Evolutionary conservation across 2,329 filamentous ascomycete genomes (phyloP).

Genomic region (Fusarium setosum): DNA sequence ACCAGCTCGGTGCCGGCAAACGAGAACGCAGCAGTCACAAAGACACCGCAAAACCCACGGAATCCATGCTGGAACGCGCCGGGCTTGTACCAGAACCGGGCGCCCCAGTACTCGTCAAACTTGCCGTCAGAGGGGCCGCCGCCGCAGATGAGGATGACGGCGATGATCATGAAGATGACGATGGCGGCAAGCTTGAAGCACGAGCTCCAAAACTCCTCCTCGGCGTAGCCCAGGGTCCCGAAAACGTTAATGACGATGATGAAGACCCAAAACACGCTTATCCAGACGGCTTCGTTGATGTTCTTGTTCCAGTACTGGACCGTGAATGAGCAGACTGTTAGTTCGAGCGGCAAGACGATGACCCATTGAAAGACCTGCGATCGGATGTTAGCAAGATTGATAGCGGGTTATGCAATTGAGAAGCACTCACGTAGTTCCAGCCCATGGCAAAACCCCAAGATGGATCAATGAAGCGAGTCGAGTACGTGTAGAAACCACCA

Average conservation of each 20-base stretch:
- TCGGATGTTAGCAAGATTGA: slow-evolving; percentile 1
- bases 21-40: slow-evolving; percentile 76
- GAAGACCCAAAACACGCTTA: slow-evolving; percentile 62
- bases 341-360: slow-evolving; percentile 61
- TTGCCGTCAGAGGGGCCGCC: slow-evolving; percentile 61
- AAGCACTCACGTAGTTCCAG: slow-evolving; percentile 46
- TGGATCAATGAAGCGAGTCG: slow-evolving; percentile 70
- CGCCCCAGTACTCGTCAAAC: slow-evolving; percentile 57
- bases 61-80: slow-evolving; percentile 75
- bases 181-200: slow-evolving; percentile 67
- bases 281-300: slow-evolving; percentile 62
- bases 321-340: slow-evolving; percentile 63
- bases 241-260: slow-evolving; percentile 66
- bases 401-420: accelerated
- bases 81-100: slow-evolving; percentile 48
- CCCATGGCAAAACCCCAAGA: slow-evolving; percentile 69
- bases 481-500: slow-evolving; percentile 72
- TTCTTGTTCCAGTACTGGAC: slow-evolving; percentile 63
- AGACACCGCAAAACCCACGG: slow-evolving; percentile 75
- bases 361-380: slow-evolving; percentile 59
- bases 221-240: slow-evolving; percentile 63
- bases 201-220: slow-evolving; percentile 68
- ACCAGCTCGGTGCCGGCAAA: slow-evolving; percentile 77
- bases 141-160: slow-evolving; percentile 66
- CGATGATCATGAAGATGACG: slow-evolving; percentile 71